Percentiles rank a stretch among this genome's conserved stretches.
Conservation (phyloP, 768 basidiomycete genomes). For the Lyophyllum atratum region DNA sequence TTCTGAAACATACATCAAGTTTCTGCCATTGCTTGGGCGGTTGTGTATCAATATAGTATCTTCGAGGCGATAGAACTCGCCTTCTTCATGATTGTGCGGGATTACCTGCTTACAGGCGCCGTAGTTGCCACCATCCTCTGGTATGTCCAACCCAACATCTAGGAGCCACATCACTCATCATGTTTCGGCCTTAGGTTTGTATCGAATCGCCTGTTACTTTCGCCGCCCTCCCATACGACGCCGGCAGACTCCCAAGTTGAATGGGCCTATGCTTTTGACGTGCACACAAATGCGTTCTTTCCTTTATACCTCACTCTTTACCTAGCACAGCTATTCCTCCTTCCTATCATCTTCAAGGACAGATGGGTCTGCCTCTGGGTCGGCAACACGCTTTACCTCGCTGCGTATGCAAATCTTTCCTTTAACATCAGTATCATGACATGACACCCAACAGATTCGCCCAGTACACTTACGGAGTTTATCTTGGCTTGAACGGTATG, state of each 20-base stretch:
- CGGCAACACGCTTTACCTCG: slow-evolving; percentile 90
- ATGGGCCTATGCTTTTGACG: slow-evolving; percentile 96
- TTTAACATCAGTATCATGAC: slow-evolving; percentile 4
- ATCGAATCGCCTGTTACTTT: slow-evolving; percentile 70
- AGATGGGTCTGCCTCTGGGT: slow-evolving; percentile 95
- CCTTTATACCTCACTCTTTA: slow-evolving; percentile 91
- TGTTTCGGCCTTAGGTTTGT: slow-evolving; percentile 49
- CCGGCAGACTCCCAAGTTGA: slow-evolving; percentile 75
- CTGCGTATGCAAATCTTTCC: slow-evolving; percentile 57
- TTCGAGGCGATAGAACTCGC: slow-evolving; percentile 63
- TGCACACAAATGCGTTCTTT: slow-evolving; percentile 97
- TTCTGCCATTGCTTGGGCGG: slow-evolving; percentile 81
- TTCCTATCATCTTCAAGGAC: slow-evolving; percentile 78
- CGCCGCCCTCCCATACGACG: slow-evolving; percentile 72
- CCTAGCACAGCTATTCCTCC: slow-evolving; percentile 83
- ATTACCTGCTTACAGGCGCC: slow-evolving; percentile 83
- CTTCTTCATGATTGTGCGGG: slow-evolving; percentile 82
- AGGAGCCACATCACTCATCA: slow-evolving; percentile 7
- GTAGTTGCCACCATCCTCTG: slow-evolving; percentile 76
- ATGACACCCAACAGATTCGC: slow-evolving; percentile 54
- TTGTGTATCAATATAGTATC: slow-evolving; percentile 72
- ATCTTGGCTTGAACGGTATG: slow-evolving; percentile 79
- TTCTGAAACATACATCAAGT: slow-evolving; percentile 43
- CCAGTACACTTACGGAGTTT: slow-evolving; percentile 91
- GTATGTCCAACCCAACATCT: slow-evolving; percentile 39